These are phyloP conservation scores for Sclerotinia minor DNA, from an alignment of 2,329 filamentous ascomycete genomes.

Conservation along the genomic window DNA sequence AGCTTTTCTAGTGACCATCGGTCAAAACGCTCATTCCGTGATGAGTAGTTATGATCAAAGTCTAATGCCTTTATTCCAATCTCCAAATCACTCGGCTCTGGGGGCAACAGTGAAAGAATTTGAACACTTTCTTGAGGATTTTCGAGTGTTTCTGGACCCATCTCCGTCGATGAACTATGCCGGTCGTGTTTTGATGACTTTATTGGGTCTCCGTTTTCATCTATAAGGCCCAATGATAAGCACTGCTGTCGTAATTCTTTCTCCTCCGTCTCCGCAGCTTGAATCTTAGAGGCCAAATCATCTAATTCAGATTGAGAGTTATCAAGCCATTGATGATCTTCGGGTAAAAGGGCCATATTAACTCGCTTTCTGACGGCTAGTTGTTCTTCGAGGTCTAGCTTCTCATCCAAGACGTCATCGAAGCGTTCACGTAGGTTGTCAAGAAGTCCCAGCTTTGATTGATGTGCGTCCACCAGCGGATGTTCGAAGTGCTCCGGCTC, in stretches of 20 bases:
- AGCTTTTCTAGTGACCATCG: constrained; percentile 33
- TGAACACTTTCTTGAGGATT: constrained; percentile 30
- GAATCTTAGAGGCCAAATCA: constrained; percentile 25
- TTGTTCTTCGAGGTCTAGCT: constrained; percentile 27
- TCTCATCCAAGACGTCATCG: constrained; percentile 29
- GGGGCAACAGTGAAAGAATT: constrained; percentile 29
- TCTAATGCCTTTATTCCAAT: not conserved
- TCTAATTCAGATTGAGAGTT: constrained; percentile 23
- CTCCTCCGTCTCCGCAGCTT: constrained; percentile 21
- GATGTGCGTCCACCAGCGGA: constrained; percentile 29
- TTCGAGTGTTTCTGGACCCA: constrained; percentile 13
- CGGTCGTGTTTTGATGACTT: constrained; percentile 25
- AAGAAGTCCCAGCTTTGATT: constrained; percentile 29
- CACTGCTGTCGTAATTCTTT: constrained; percentile 28
- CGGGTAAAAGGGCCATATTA: constrained; percentile 17
- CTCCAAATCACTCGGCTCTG: not conserved
- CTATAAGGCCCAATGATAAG: constrained; percentile 30
- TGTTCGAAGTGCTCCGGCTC: not conserved
- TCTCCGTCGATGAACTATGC: constrained; percentile 10
- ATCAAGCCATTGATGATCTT: constrained; percentile 33
- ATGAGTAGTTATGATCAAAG: constrained; percentile 15
- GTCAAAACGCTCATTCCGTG: constrained; percentile 29
- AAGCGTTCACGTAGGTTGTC: constrained; percentile 31
- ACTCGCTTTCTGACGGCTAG: constrained; percentile 15
- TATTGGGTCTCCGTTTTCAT: constrained; percentile 33